Percentiles rank a stretch among this genome's conserved stretches.
Conservation (phyloP, 2,329 filamentous ascomycete species). For the Didymella lethalis region DNA sequence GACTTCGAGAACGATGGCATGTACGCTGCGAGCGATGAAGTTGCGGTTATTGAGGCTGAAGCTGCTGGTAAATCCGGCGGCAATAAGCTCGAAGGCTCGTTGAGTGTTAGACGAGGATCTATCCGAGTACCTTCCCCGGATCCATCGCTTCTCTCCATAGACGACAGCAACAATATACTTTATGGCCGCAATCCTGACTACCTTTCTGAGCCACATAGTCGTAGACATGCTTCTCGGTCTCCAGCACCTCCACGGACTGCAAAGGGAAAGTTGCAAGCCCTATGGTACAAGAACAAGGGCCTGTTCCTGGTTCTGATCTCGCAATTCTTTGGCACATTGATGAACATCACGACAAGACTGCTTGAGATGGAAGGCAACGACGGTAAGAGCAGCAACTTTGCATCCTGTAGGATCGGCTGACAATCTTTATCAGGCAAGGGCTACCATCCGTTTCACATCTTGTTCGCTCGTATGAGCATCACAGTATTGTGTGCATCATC, state of each 20-base stretch:
- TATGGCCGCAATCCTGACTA: conserved; percentile 35
- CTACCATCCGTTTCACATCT: conserved; percentile 80
- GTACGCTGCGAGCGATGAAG: conserved; percentile 15
- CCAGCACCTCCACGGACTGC: conserved; percentile 32
- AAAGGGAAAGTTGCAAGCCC: conserved; percentile 35
- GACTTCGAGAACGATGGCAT: conserved; percentile 35
- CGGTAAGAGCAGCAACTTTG: conserved; percentile 42
- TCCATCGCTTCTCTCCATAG: conserved; percentile 46
- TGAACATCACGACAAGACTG: conserved; percentile 83
- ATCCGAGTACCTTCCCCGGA: conserved; percentile 46
- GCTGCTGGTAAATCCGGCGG: conserved; percentile 36
- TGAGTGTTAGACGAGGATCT: conserved; percentile 37
- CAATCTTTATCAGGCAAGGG: conserved; percentile 56
- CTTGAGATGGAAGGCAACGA: conserved; percentile 73
- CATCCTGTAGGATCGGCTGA: neutral
- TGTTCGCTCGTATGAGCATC: conserved; percentile 80
- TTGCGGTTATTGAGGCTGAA: conserved; percentile 18
- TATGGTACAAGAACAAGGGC: conserved; percentile 74
- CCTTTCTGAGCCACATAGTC: conserved; percentile 22
- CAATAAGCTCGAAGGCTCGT: conserved; percentile 38
- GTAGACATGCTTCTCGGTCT: conserved; percentile 35
- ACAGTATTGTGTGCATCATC: conserved; percentile 71
- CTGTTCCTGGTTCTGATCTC: conserved; percentile 75
- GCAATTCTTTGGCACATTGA: conserved; percentile 82
- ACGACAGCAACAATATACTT: conserved; percentile 43